Conservation (phyloP, 306 rosid genomes). For the Delonix regia region DNA sequence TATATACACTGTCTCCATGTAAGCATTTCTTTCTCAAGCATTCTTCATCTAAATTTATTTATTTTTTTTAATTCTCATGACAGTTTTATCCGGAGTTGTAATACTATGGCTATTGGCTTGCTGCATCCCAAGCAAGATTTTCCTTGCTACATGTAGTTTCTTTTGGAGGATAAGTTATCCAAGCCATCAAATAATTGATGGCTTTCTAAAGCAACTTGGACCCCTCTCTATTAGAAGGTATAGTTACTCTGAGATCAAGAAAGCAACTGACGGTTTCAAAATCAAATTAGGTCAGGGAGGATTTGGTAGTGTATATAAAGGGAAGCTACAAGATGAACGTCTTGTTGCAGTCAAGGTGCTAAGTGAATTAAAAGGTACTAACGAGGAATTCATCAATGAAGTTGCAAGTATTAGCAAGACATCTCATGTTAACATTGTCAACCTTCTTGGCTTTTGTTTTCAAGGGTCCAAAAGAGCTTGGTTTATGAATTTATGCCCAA, state of each 20-base stretch:
- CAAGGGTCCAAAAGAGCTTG: slow-evolving; percentile 25
- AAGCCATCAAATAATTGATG: background rate
- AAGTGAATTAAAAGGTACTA: slow-evolving; percentile 12
- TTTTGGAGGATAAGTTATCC: background rate
- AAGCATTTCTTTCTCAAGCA: background rate
- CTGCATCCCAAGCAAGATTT: background rate
- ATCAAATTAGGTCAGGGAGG: slow-evolving; percentile 42
- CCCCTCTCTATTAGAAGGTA: slow-evolving; percentile 32
- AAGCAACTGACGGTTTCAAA: slow-evolving; percentile 34
- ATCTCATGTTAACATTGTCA: slow-evolving; percentile 36
- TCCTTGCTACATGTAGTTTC: background rate
- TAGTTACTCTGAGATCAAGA: slow-evolving; percentile 32
- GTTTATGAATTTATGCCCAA: slow-evolving; percentile 38
- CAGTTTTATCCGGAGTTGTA: slow-evolving; percentile 3
- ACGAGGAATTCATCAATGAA: slow-evolving; percentile 40
- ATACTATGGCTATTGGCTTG: background rate
- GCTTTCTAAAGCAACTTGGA: background rate
- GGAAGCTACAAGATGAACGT: background rate
- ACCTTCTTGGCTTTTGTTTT: slow-evolving; percentile 25
- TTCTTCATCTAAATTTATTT: background rate
- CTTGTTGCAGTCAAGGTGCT: slow-evolving; percentile 37
- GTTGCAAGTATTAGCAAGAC: slow-evolving; percentile 34
- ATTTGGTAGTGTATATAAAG: slow-evolving; percentile 40
- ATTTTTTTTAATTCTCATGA: background rate
- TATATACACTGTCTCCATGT: background rate